phyloP scores from a whole-genome alignment of 2,329 filamentous ascomycete species.

The Neofusicoccum umdonicola region DNA sequence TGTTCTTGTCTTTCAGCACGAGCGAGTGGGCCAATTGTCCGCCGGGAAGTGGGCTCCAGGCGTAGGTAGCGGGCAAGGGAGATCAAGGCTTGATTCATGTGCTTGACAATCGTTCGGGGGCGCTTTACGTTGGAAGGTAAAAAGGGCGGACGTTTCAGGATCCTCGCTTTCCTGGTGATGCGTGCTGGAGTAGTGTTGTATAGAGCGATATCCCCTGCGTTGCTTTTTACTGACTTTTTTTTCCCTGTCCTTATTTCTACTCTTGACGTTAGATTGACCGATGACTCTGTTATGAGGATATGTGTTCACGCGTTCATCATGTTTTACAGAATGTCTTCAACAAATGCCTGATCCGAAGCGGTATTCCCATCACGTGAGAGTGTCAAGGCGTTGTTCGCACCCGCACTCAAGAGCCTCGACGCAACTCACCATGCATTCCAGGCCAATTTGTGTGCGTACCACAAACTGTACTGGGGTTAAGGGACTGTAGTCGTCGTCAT shows the following conservation, averaged over 20 bases:
- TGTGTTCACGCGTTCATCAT: no score
- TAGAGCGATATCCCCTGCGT: conserved; percentile 16
- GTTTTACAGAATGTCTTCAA: no score
- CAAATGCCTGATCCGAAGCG: no score
- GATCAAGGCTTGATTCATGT: neutral
- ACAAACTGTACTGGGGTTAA: no score
- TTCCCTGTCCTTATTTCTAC: neutral
- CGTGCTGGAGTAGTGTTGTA: conserved; percentile 9
- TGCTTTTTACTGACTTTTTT: neutral
- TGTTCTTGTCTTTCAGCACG: neutral
- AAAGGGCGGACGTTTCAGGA: conserved; percentile 14
- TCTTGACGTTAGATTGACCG: conserved; percentile 1
- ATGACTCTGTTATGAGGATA: neutral
- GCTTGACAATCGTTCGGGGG: conserved; percentile 4
- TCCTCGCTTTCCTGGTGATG: neutral
- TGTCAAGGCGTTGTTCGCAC: no score
- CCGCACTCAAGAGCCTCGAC: no score
- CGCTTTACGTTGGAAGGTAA: neutral
- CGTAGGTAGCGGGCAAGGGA: neutral
- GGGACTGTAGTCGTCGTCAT: no score
- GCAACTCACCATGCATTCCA: no score
- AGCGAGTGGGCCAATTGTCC: neutral
- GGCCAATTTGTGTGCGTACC: no score
- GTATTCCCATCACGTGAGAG: neutral
- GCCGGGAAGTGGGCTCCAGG: neutral